phyloP scores from a whole-genome alignment of 2,329 filamentous ascomycete species.

The Cordyceps tenuipes region DNA sequence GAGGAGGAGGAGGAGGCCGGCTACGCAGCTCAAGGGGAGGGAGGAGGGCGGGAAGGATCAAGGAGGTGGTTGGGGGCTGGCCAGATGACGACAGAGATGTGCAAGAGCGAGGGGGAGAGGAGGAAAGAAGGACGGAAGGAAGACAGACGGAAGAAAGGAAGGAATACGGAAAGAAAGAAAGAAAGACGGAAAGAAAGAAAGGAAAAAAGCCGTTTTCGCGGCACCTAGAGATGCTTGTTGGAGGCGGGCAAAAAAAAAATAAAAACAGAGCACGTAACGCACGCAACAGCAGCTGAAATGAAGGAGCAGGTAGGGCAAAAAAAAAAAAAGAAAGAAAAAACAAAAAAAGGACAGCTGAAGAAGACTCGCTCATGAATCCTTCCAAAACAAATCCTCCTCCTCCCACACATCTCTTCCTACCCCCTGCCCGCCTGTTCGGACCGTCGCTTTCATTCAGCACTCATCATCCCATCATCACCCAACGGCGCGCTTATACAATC shows the following conservation, averaged over 20 bases:
- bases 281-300: neutral
- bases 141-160: neutral
- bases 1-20: neutral
- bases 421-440: neutral
- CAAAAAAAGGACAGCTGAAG: neutral
- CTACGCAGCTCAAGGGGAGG: neutral
- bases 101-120: too few relatives aligned
- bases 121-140: neutral
- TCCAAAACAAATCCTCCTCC: too few relatives aligned
- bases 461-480: neutral
- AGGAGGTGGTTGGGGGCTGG: neutral
- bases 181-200: neutral
- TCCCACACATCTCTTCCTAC: too few relatives aligned
- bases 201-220: neutral
- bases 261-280: neutral
- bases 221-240: neutral
- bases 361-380: neutral
- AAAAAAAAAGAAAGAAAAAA: neutral
- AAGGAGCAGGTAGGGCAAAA: neutral
- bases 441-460: neutral
- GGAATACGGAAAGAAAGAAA: neutral
- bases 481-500: conserved; percentile 1
- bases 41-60: neutral
- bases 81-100: neutral
- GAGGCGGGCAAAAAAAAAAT: neutral